Evolutionary conservation across 2,329 filamentous ascomycete species (phyloP).

Genomic region (Epichloe aotearoae): DNA sequence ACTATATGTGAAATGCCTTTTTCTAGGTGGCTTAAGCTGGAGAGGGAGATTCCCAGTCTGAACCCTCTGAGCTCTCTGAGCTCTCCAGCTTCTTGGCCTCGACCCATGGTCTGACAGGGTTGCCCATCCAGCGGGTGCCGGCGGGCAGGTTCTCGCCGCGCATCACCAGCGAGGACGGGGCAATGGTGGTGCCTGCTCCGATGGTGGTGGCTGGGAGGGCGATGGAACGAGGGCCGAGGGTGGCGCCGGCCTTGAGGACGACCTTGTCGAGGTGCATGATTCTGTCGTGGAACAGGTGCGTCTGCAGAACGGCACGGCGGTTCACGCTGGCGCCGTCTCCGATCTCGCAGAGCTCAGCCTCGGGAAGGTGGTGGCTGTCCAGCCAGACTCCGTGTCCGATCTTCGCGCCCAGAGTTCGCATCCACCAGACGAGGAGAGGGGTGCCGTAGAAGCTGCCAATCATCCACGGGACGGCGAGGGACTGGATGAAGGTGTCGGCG

Average conservation of each 20-base stretch:
- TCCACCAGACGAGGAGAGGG: slow-evolving; percentile 8
- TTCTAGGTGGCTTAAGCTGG: neutral
- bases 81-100: neutral
- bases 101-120: slow-evolving; percentile 10
- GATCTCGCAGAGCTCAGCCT: slow-evolving; percentile 9
- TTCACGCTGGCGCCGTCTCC: slow-evolving; percentile 11
- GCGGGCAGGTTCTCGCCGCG: slow-evolving; percentile 10
- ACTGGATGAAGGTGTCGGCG: slow-evolving; percentile 46
- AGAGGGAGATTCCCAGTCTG: slow-evolving; percentile 3
- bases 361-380: slow-evolving; percentile 12
- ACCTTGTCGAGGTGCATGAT: slow-evolving; percentile 12
- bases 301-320: slow-evolving; percentile 10
- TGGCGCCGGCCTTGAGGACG: slow-evolving; percentile 9
- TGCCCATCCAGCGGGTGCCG: slow-evolving; percentile 11
- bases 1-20: neutral
- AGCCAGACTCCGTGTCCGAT: slow-evolving; percentile 12
- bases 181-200: slow-evolving; percentile 10
- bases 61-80: slow-evolving; percentile 2
- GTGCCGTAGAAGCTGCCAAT: slow-evolving; percentile 9
- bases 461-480: slow-evolving; percentile 9
- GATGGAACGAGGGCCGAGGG: slow-evolving; percentile 9
- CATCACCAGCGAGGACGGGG: slow-evolving; percentile 10
- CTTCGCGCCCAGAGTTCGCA: slow-evolving; percentile 10
- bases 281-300: slow-evolving; percentile 12
- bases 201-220: slow-evolving; percentile 10